These are phyloP conservation scores for Exserohilum rostratum DNA, from an alignment of 2,329 filamentous ascomycete genomes.

Conservation along the genomic window DNA sequence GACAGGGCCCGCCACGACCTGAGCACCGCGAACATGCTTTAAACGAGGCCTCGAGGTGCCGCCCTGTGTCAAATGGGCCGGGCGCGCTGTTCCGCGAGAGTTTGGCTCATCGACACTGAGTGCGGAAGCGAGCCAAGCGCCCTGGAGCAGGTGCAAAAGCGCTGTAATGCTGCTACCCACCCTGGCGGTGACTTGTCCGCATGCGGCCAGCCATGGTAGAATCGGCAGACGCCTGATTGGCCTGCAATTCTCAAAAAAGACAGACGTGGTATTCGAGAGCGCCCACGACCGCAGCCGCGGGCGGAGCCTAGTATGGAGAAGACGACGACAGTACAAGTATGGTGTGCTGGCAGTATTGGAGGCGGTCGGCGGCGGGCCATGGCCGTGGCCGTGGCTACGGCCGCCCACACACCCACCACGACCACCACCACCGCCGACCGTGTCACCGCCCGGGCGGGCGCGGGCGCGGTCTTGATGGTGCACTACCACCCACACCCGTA, in stretches of 20 bases:
- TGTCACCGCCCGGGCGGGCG: too few species aligned
- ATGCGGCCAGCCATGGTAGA: slow-evolving; percentile 9
- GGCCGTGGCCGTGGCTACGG: slow-evolving; percentile 9
- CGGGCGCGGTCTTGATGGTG: too few species aligned
- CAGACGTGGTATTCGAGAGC: slow-evolving; percentile 23
- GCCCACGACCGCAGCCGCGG: slow-evolving; percentile 29
- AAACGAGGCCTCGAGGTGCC: slow-evolving; percentile 21
- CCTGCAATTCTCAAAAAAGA: slow-evolving; percentile 17
- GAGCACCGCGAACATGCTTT: slow-evolving; percentile 29
- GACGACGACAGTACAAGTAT: slow-evolving; percentile 4
- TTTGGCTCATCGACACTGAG: slow-evolving; percentile 7
- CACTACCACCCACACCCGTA: background rate
- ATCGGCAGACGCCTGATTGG: slow-evolving; percentile 16
- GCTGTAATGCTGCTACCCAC: slow-evolving; percentile 31
- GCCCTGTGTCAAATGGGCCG: slow-evolving; percentile 20
- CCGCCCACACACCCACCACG: slow-evolving; percentile 2
- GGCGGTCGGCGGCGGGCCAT: slow-evolving; percentile 15
- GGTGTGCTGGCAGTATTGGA: slow-evolving; percentile 25
- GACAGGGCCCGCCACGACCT: slow-evolving; percentile 28
- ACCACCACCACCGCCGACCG: too few species aligned
- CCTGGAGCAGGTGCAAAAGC: slow-evolving; percentile 25
- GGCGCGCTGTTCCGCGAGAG: slow-evolving; percentile 22
- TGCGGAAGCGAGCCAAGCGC: slow-evolving; percentile 26
- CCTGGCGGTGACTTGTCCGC: slow-evolving; percentile 21
- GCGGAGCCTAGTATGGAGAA: slow-evolving; percentile 24